Evolutionary conservation across 2,329 filamentous ascomycete genomes (phyloP).

Genomic region (Monosporascus sp.): DNA sequence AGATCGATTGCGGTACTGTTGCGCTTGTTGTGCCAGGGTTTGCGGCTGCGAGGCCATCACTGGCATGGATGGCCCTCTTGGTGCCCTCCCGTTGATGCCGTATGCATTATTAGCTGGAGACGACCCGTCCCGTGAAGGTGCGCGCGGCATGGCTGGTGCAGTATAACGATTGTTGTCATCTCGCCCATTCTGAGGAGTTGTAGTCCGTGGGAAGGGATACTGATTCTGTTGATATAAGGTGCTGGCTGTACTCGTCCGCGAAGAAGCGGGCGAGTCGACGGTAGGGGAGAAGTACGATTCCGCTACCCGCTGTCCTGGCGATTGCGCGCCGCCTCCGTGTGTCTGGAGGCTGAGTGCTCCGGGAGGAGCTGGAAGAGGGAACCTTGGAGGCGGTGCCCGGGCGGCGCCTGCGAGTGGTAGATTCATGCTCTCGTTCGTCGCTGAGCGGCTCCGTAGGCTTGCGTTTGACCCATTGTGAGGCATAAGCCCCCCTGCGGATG

Average conservation of each 20-base stretch:
- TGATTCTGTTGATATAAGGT: constrained; percentile 58
- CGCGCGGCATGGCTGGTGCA: constrained; percentile 78
- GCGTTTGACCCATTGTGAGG: constrained; percentile 68
- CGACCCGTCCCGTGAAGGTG: constrained; percentile 71
- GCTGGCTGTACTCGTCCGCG: constrained; percentile 69
- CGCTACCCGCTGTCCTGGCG: constrained; percentile 57
- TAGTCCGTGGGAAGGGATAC: constrained; percentile 70
- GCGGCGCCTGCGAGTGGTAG: constrained; percentile 51
- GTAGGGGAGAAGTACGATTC: constrained; percentile 94
- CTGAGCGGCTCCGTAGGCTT: constrained; percentile 71
- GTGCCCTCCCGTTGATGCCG: constrained; percentile 57
- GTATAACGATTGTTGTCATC: constrained; percentile 80
- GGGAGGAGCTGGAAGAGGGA: constrained; percentile 59
- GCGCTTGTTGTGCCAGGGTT: constrained; percentile 54
- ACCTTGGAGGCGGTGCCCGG: constrained; percentile 63
- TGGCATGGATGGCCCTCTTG: constrained; percentile 75
- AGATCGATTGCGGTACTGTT: constrained; percentile 75
- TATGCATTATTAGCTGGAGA: constrained; percentile 57
- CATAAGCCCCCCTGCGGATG: constrained; percentile 34
- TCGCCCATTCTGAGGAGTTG: constrained; percentile 62
- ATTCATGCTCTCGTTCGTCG: constrained; percentile 63
- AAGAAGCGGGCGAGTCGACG: constrained; percentile 72
- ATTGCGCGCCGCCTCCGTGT: constrained; percentile 40
- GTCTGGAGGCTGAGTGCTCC: constrained; percentile 66
- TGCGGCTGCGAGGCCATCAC: constrained; percentile 56